Base-by-base conservation (phyloP, 2,329 filamentous ascomycete genomes). In the Rutstroemia sydowiana region DNA sequence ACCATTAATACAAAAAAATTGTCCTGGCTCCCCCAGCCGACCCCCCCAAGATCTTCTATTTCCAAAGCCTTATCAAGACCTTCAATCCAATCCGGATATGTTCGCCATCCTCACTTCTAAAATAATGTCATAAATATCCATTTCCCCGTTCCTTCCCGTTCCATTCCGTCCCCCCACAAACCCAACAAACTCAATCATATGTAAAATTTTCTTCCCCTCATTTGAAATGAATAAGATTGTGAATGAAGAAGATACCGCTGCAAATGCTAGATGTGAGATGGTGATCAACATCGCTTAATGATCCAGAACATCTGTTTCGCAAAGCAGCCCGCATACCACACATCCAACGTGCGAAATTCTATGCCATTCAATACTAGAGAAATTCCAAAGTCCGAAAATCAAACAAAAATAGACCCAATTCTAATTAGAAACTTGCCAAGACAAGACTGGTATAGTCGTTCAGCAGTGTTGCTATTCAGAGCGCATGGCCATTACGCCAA, bases 1-100 rank as follows among this genome's bases (percentile, higher is more conserved):
- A 43, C 28, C 47, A 49, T 49, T 49, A 34, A 49, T 49, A 49
- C 47, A 49, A 36, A 49, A 49, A 36, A 49, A 49, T 32, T 49
- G 37, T 37, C 47, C 28, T 36, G 32, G 42, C 18, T 28, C 9
- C 3, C 18, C 28, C 37, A 28, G 8, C 8, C 23, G 14, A 32
- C 47, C 41, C 37, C 39, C 37, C 4, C 4, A 26, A 26, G 13
- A 42, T 16, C 37, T 43, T 49, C 47, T 49, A 48, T 31, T 43
- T 28, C 37, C 20, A 20, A 21, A 28, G 30, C 21, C 44, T 37
- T 36, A 34, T 34, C 32, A 34, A 49, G 32, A 34, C 42, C 32
- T n/a, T n/a, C 26, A 34, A 28, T 16, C 32, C 39, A 43, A 42
- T 43, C 47, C 41, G 47, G 47, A 49, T 49, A 49, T 43, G 43